Evolutionary conservation across 805 yeast genomes (phyloP).

Genomic region (Starmerella powellii): DNA sequence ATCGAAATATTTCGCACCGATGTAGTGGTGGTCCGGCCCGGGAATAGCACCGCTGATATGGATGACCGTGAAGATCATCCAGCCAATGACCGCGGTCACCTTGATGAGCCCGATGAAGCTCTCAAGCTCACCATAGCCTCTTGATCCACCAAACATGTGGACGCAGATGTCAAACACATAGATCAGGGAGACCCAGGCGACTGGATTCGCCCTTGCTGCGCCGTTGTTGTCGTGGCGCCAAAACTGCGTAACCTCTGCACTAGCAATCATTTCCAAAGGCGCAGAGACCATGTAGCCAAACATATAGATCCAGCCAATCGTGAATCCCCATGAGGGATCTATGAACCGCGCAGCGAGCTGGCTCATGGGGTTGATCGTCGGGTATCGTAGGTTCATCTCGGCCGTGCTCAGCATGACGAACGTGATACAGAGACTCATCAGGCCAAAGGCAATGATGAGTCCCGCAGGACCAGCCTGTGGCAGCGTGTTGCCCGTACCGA

Average conservation of each 20-base stretch:
- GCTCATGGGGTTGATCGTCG: conserved; percentile 54
- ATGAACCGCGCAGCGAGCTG: conserved; percentile 53
- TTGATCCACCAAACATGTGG: conserved; percentile 33
- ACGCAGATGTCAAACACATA: conserved; percentile 37
- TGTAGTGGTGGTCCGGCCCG: conserved; percentile 55
- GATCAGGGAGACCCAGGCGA: conserved; percentile 44
- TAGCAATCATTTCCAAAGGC: conserved; percentile 57
- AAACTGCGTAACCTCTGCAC: conserved; percentile 41
- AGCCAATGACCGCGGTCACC: conserved; percentile 47
- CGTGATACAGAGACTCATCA: conserved; percentile 61
- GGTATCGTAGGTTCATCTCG: conserved; percentile 56
- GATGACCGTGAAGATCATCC: conserved; percentile 46
- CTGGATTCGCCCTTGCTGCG: conserved; percentile 34
- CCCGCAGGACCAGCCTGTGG: conserved; percentile 54
- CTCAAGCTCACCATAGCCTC: conserved; percentile 57
- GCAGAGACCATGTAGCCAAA: conserved; percentile 45
- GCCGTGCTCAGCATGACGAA: conserved; percentile 59
- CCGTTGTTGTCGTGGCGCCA: conserved; percentile 40
- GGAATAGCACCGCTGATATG: conserved; percentile 33
- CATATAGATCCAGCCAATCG: conserved; percentile 52
- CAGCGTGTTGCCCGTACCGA: conserved; percentile 64
- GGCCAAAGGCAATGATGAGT: conserved; percentile 47
- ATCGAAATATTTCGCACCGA: conserved; percentile 60
- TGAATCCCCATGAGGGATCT: conserved; percentile 56
- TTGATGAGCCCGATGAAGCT: conserved; percentile 46